phyloP scores from a whole-genome alignment of 148 eudicot genomes.

The Rhododendron williamsianum region DNA sequence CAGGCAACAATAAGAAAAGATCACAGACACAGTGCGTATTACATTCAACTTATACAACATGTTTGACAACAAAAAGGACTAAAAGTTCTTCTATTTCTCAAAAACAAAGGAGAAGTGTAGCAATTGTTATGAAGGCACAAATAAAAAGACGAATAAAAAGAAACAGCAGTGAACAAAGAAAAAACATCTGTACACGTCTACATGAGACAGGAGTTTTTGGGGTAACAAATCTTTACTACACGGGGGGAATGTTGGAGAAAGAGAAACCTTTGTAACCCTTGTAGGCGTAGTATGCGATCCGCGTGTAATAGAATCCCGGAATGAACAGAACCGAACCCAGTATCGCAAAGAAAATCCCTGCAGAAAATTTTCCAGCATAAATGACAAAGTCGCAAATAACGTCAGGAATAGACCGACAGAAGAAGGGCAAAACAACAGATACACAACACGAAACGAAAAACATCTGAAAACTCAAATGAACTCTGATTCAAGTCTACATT shows the following conservation, averaged over 20 bases:
- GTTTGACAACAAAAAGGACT: background rate
- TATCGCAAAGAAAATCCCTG: constrained; percentile 82
- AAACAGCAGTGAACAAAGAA: background rate
- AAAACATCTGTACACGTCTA: background rate
- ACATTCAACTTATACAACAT: background rate
- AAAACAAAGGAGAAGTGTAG: background rate
- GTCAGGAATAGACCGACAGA: background rate
- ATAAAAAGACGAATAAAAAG: background rate
- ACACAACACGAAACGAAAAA: background rate
- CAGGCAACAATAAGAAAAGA: background rate
- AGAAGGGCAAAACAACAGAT: background rate
- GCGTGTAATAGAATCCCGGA: constrained; percentile 90
- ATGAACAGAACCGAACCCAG: constrained; percentile 79
- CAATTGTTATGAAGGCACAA: background rate
- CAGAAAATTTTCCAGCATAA: background rate
- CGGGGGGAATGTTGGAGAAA: constrained; percentile 88
- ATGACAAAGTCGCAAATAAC: background rate
- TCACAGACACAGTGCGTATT: background rate
- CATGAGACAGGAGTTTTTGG: background rate
- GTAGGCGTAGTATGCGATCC: constrained; percentile 97
- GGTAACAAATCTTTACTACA: constrained; percentile 28
- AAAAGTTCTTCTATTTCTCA: background rate
- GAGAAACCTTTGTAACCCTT: constrained; percentile 98
- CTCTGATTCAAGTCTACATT: background rate
- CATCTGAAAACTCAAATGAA: background rate